phyloP scores from a whole-genome alignment of 805 yeast genomes.

The Henningerozyma blattae region DNA sequence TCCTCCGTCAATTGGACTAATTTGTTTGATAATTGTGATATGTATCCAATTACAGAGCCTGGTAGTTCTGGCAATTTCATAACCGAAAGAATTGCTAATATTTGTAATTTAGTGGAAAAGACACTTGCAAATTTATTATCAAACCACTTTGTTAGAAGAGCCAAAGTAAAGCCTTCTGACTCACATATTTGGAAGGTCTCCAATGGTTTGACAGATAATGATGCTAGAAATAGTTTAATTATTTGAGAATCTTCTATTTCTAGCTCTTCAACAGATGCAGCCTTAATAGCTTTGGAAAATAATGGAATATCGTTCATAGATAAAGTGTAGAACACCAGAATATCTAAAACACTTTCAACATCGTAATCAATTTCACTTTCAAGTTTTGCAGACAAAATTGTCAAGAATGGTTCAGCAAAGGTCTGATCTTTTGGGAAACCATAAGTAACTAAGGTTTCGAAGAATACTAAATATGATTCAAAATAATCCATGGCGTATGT shows the following conservation, averaged over 20 bases:
- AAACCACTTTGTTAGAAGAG: constrained; percentile 56
- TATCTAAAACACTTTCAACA: constrained; percentile 26
- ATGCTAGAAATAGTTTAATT: constrained; percentile 49
- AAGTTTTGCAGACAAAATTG: constrained; percentile 17
- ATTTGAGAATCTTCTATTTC: constrained; percentile 32
- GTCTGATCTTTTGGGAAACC: constrained; percentile 34
- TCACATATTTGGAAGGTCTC: constrained; percentile 42
- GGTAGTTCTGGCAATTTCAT: constrained; percentile 32
- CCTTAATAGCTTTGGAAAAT: constrained; percentile 13
- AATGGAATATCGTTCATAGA: constrained; percentile 24
- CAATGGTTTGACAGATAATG: constrained; percentile 49
- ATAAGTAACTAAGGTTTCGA: constrained; percentile 39
- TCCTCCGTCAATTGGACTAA: constrained; percentile 40
- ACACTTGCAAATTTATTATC: constrained; percentile 47
- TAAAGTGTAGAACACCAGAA: constrained; percentile 20
- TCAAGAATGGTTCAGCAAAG: constrained; percentile 17
- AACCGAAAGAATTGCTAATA: constrained; percentile 51
- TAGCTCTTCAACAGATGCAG: constrained; percentile 25
- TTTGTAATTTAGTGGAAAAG: constrained; percentile 64
- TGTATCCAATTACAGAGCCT: constrained; percentile 21
- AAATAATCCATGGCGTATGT: constrained; percentile 49
- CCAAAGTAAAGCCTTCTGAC: constrained; percentile 32
- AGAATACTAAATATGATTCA: constrained; percentile 43
- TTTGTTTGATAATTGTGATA: constrained; percentile 40
- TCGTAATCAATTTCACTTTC: constrained; percentile 28